Evolutionary conservation across 1,284 basidiomycete species (phyloP).

Genomic region (Ganoderma leucocontextum): DNA sequence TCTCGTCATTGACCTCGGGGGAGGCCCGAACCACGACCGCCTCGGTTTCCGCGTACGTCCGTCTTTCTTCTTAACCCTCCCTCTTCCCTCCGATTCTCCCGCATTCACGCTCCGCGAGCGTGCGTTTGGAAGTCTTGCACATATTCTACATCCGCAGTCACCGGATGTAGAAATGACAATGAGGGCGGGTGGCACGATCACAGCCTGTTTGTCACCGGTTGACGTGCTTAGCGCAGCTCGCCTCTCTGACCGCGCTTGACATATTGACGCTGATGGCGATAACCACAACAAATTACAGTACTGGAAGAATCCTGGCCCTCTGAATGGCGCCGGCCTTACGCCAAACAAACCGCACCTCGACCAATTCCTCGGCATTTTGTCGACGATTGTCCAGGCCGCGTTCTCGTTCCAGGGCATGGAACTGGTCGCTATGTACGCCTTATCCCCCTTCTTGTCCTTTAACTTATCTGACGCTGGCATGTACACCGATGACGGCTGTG

Average conservation of each 20-base stretch:
- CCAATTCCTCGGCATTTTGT: slow-evolving; percentile 76
- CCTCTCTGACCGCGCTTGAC: background rate
- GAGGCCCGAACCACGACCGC: slow-evolving; percentile 65
- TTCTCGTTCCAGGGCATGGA: slow-evolving; percentile 90
- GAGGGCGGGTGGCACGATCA: background rate
- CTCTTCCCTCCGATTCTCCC: background rate
- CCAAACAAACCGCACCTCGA: slow-evolving; percentile 53
- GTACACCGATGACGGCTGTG: background rate
- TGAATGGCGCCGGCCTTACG: slow-evolving; percentile 57
- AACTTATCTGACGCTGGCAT: background rate
- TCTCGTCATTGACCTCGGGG: slow-evolving; percentile 76
- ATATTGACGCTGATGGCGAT: background rate
- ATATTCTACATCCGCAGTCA: background rate
- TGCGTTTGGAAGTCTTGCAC: background rate
- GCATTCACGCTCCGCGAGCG: background rate
- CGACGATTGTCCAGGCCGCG: slow-evolving; percentile 78
- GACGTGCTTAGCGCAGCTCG: background rate
- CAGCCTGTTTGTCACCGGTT: background rate
- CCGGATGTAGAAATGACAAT: background rate
- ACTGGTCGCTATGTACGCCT: slow-evolving; percentile 74
- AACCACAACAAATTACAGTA: slow-evolving; percentile 49
- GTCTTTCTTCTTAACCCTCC: slow-evolving; percentile 9
- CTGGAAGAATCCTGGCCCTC: slow-evolving; percentile 76
- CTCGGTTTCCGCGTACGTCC: slow-evolving; percentile 65
- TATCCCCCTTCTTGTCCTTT: background rate